Percentiles rank a stretch among this genome's conserved stretches.
Evolutionary conservation across 768 basidiomycete genomes (phyloP).

Genomic region (Mycena rebaudengoi): DNA sequence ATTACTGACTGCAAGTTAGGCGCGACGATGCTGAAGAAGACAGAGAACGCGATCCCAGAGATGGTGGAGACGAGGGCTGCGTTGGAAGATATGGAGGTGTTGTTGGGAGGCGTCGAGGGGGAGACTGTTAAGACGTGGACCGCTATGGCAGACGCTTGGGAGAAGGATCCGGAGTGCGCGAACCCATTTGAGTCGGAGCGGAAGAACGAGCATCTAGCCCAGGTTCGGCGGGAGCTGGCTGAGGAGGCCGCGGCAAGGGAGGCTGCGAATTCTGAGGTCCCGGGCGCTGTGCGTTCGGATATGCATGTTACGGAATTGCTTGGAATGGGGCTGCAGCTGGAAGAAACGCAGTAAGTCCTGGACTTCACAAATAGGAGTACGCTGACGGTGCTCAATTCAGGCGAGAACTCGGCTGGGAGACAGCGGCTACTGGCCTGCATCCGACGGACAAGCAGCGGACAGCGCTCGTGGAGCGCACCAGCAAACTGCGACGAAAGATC

Average conservation of each 20-base stretch:
- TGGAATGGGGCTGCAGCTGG: constrained; percentile 25
- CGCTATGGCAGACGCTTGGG: not conserved
- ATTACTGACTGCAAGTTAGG: not conserved
- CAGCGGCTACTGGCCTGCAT: not conserved
- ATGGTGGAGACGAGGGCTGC: not conserved
- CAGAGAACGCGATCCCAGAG: not conserved
- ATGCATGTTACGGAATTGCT: constrained; percentile 17
- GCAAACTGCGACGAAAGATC: constrained; percentile 14
- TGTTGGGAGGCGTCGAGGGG: not conserved
- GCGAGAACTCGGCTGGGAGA: not conserved
- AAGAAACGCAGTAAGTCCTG: constrained; percentile 26
- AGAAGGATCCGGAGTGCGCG: not conserved
- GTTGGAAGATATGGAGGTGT: constrained; percentile 5
- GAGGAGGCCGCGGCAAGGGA: constrained; percentile 23
- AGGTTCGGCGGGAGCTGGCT: constrained; percentile 27
- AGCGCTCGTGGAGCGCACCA: not conserved
- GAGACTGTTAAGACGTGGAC: not conserved
- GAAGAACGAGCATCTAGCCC: constrained; percentile 7
- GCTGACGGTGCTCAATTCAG: not conserved
- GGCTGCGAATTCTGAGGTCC: not conserved
- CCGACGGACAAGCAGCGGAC: constrained; percentile 1
- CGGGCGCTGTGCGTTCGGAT: no score
- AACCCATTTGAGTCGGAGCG: constrained; percentile 19
- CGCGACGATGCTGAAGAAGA: not conserved
- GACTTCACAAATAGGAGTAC: not conserved